Percentiles rank a stretch among this genome's conserved stretches.
Conservation (phyloP, 768 basidiomycete species). For the Kwoniella pini region DNA sequence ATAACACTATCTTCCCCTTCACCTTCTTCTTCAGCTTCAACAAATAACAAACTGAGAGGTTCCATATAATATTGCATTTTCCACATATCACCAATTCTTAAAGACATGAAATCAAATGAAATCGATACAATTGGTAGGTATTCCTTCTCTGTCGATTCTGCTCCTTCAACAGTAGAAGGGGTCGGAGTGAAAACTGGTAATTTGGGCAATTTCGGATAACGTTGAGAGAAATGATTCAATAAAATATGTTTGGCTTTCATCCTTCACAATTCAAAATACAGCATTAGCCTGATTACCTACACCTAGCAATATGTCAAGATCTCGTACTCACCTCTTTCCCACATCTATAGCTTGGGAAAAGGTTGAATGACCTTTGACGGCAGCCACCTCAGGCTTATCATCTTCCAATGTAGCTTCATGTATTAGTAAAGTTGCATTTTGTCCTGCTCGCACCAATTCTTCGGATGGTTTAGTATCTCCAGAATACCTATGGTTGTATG, state of each 20-base stretch:
- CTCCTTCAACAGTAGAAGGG: constrained; percentile 1
- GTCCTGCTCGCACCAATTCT: constrained; percentile 66
- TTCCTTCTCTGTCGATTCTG: background rate
- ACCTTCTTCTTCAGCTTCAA: constrained; percentile 50
- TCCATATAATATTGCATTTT: constrained; percentile 75
- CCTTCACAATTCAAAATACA: constrained; percentile 55
- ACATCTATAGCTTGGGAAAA: constrained; percentile 82
- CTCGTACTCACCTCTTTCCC: constrained; percentile 63
- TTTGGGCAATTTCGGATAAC: constrained; percentile 84
- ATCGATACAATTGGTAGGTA: constrained; percentile 63
- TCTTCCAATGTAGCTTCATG: constrained; percentile 94
- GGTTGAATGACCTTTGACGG: constrained; percentile 80
- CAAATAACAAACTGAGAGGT: constrained; percentile 62
- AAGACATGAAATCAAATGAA: constrained; percentile 76
- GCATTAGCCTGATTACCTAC: background rate
- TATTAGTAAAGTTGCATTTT: constrained; percentile 74
- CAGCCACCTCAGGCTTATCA: constrained; percentile 72
- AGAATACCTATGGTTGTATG: constrained; percentile 82
- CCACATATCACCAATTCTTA: constrained; percentile 79
- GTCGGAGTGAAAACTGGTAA: constrained; percentile 44
- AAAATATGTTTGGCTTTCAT: constrained; percentile 83
- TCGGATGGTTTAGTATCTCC: constrained; percentile 83
- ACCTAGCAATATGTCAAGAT: background rate
- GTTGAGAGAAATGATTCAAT: constrained; percentile 93
- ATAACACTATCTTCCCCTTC: constrained; percentile 28